phyloP scores from a whole-genome alignment of 805 yeast genomes.

The Starmerella etchellsii region DNA sequence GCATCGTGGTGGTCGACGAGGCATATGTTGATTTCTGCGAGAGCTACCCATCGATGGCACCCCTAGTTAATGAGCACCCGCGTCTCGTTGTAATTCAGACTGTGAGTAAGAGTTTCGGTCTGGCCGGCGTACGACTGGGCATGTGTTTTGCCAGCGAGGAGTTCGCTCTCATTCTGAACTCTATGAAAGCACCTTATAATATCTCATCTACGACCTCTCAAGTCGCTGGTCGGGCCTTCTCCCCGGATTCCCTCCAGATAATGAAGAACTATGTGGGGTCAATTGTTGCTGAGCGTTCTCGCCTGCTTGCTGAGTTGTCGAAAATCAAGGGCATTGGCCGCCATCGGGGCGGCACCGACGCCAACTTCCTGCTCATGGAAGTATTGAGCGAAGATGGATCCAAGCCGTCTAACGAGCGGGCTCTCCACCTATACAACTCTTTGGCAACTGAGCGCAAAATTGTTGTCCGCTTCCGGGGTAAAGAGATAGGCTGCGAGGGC shows the following conservation, averaged over 20 bases:
- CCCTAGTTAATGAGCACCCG: conserved; percentile 68
- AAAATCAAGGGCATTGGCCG: conserved; percentile 53
- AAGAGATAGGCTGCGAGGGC: conserved; percentile 79
- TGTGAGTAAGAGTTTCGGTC: conserved; percentile 84
- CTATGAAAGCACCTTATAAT: conserved; percentile 94
- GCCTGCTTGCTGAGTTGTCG: conserved; percentile 42
- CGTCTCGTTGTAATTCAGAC: conserved; percentile 85
- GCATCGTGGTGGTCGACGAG: conserved; percentile 73
- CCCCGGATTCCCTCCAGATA: conserved; percentile 38
- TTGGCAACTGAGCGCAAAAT: conserved; percentile 64
- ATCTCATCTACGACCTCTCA: conserved; percentile 70
- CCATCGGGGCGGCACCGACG: conserved; percentile 71
- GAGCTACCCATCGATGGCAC: conserved; percentile 45
- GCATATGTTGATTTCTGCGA: conserved; percentile 88
- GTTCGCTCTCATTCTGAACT: conserved; percentile 57
- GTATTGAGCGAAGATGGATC: conserved; percentile 47
- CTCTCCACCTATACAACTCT: conserved; percentile 49
- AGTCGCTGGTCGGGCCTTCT: conserved; percentile 63
- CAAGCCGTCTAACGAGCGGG: conserved; percentile 53
- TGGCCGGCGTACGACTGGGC: conserved; percentile 90
- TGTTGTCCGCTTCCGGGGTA: conserved; percentile 85
- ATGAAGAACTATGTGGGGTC: conserved; percentile 45
- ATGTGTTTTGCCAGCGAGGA: conserved; percentile 52
- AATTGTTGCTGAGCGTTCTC: conserved; percentile 43
- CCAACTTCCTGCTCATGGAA: conserved; percentile 72